Percentiles rank a stretch among this genome's conserved stretches.
These are phyloP conservation scores for Trichosporon coremiiforme DNA, from an alignment of 1,284 basidiomycete genomes.

Conservation along the genomic window DNA sequence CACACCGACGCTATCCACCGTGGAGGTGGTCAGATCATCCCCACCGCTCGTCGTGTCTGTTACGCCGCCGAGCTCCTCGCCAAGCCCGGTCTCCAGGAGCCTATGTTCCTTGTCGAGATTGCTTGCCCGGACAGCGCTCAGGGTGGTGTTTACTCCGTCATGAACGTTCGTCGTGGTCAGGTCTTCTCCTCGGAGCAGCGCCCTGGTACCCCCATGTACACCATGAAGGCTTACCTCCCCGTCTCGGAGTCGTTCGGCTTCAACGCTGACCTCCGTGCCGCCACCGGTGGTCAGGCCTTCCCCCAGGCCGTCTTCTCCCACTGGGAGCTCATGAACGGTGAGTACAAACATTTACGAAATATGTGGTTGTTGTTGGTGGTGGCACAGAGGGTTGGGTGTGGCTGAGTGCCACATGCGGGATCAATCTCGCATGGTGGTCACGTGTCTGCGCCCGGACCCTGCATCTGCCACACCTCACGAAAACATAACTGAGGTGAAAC, in stretches of 20 bases:
- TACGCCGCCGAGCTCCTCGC: conserved; percentile 95
- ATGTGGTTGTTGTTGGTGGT: neutral
- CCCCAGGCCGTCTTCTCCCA: conserved; percentile 94
- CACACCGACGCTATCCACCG: conserved; percentile 91
- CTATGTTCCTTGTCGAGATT: conserved; percentile 98
- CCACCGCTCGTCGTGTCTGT: conserved; percentile 93
- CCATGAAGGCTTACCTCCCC: conserved; percentile 64
- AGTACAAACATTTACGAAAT: neutral
- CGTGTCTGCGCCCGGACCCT: neutral
- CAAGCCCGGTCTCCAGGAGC: conserved; percentile 90
- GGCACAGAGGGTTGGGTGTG: neutral
- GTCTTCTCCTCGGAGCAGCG: conserved; percentile 98
- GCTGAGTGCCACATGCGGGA: neutral
- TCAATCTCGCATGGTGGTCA: neutral
- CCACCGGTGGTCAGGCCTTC: conserved; percentile 97
- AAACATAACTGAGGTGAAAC: neutral
- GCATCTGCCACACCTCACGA: neutral
- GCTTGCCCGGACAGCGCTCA: conserved; percentile 98
- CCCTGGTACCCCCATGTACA: conserved; percentile 98
- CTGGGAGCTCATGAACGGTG: conserved; percentile 64
- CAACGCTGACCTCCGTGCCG: conserved; percentile 91
- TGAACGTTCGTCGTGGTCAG: conserved; percentile 98
- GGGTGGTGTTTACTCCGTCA: conserved; percentile 92
- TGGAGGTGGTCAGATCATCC: conserved; percentile 99
- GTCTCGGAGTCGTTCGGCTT: conserved; percentile 98